These are phyloP conservation scores for Alternaria sp. DNA, from an alignment of 2,329 filamentous ascomycete genomes.

Conservation along the genomic window DNA sequence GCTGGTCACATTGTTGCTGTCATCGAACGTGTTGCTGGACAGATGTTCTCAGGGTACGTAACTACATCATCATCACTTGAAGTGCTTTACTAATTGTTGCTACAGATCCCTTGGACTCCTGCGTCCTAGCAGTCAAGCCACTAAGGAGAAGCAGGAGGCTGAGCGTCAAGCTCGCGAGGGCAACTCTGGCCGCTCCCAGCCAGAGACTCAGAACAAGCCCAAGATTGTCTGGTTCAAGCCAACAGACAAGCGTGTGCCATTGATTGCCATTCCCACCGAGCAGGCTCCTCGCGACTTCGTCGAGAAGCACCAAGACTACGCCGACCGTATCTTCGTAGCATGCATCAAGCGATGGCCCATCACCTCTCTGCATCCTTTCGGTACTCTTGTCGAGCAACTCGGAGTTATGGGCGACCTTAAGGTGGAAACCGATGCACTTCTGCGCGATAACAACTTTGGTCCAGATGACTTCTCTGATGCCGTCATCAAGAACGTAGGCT, in stretches of 20 bases:
- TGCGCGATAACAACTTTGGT: constrained; percentile 98
- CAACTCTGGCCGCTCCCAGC: constrained; percentile 73
- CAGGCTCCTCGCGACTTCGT: constrained; percentile 98
- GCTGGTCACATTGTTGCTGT: constrained; percentile 97
- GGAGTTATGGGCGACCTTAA: constrained; percentile 97
- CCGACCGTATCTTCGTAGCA: constrained; percentile 96
- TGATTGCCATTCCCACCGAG: constrained; percentile 98
- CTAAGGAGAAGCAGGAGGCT: constrained; percentile 98
- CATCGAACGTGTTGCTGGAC: constrained; percentile 93
- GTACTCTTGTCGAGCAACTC: constrained; percentile 94
- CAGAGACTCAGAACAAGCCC: constrained; percentile 91
- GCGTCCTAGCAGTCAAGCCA: constrained; percentile 95
- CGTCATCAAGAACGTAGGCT: constrained; percentile 88
- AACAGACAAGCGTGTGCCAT: constrained; percentile 96
- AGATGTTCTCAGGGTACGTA: constrained; percentile 86
- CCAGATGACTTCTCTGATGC: constrained; percentile 98
- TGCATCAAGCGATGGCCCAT: constrained; percentile 99
- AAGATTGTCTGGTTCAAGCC: constrained; percentile 99
- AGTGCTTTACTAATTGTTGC: constrained; percentile 16
- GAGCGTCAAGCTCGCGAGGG: constrained; percentile 93
- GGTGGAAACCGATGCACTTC: constrained; percentile 95
- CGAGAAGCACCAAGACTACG: constrained; percentile 97
- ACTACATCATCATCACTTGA: not conserved
- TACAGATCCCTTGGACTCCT: constrained; percentile 83
- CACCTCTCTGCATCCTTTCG: constrained; percentile 98